These are phyloP conservation scores for Quercus tomentella DNA, from an alignment of 331 rosid genomes.

Conservation along the genomic window DNA sequence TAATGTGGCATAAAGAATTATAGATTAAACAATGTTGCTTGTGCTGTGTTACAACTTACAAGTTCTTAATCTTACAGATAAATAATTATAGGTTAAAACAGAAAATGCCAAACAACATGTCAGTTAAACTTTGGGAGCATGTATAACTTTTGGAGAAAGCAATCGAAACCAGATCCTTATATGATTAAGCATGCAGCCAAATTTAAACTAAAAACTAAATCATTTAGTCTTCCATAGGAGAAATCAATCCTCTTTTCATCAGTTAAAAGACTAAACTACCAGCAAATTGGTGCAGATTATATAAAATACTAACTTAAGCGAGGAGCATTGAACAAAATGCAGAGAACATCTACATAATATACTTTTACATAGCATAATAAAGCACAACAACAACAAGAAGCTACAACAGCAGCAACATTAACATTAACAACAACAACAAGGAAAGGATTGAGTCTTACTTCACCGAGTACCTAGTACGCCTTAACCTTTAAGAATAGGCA, in stretches of 20 bases:
- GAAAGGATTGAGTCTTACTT: constrained; percentile 17
- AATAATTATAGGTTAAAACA: too few species aligned
- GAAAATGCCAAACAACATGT: too few species aligned
- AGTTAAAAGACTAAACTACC: constrained; percentile 1
- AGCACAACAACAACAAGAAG: not conserved
- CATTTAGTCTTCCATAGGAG: not conserved
- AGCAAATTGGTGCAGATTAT: constrained; percentile 33
- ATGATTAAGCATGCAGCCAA: not conserved
- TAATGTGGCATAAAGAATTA: too few species aligned
- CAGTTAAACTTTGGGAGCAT: too few species aligned
- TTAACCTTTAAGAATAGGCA: constrained; percentile 86
- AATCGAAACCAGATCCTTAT: not conserved
- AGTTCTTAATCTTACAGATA: too few species aligned
- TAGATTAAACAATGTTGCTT: too few species aligned
- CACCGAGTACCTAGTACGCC: constrained; percentile 44
- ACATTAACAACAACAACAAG: constrained; percentile 28
- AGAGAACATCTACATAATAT: constrained; percentile 21
- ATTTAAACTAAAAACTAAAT: not conserved
- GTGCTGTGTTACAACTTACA: too few species aligned
- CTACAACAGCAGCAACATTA: constrained; percentile 15
- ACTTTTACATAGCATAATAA: not conserved
- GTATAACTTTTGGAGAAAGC: not conserved
- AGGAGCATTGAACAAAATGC: constrained; percentile 17
- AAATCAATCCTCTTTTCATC: not conserved
- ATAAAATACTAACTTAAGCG: constrained; percentile 19